Base-by-base conservation (phyloP, 2,329 filamentous ascomycete genomes). In the Penicillium polonicum region DNA sequence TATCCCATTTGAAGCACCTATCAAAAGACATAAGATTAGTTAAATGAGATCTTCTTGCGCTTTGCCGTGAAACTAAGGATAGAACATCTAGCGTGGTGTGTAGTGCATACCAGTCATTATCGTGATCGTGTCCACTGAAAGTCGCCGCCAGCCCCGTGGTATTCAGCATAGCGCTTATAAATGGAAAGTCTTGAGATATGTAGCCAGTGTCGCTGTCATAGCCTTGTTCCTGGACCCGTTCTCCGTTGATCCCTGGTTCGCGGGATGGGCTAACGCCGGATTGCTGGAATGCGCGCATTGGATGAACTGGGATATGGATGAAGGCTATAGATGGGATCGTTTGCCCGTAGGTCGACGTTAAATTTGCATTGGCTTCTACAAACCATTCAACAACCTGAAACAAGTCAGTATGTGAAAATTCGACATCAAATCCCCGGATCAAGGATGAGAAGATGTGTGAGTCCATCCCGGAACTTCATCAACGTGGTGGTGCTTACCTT, bases 41-140 rank as follows among this genome's bases (percentile, higher is more conserved):
- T 5, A 21, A 41, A 8, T 44, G 7, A 5, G 3, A 17, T 19
- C 12, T 27, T 44, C 29, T 12, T 35, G 8, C 4, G 4, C 5
- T 36, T 15, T 31, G 9, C 2, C 17, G 27, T 9, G 2, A 4
- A n/a, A 8, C 9, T 3, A 17, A 45, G 9, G 8, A 29, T 7
- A 31, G 4, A 41, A 15, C 1, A 9, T 23, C 9, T 19, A n/a
- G 21, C 15, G 21, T 6, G 25, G 7, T 15, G 4, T 7, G 3
- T 27, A 27, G 8, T 27, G 3, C 50, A 21, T 83, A 86, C 83
- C 84, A 87, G 2, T 82, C 80, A 59, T 84, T 77, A 0, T 83
- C 83, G 58, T 90, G 88, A 62, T 89, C 86, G 60, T 91, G 88
- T 0, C 86, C 88, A 5, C 79, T 81, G 70, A 89, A 87, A 5